These are phyloP conservation scores for Candida coquimbonensis DNA, from an alignment of 805 yeast genomes.

Conservation along the genomic window DNA sequence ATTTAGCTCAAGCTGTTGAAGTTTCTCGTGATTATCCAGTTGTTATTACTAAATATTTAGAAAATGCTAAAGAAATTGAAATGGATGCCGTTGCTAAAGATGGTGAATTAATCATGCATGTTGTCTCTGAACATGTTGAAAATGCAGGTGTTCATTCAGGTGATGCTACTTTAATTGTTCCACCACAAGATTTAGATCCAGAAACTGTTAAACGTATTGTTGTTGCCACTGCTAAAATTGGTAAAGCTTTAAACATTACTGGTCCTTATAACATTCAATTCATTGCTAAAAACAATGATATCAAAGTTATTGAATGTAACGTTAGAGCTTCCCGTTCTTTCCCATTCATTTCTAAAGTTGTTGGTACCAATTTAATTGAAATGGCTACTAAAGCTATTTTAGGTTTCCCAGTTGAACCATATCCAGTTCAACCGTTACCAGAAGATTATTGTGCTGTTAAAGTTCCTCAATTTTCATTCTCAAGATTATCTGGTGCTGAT, in stretches of 20 bases:
- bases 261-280: slow-evolving; percentile 98
- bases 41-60: slow-evolving; percentile 93
- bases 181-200: slow-evolving; percentile 91
- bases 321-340: slow-evolving; percentile 99
- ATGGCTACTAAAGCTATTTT: slow-evolving; percentile 94
- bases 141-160: slow-evolving; percentile 99
- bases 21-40: slow-evolving; percentile 98
- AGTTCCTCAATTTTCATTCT: slow-evolving; percentile 96
- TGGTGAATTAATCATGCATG: slow-evolving; percentile 94
- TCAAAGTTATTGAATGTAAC: slow-evolving; percentile 97
- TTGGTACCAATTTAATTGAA: slow-evolving; percentile 93
- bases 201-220: slow-evolving; percentile 89
- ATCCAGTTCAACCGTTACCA: slow-evolving; percentile 84
- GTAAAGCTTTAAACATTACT: slow-evolving; percentile 88
- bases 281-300: slow-evolving; percentile 90
- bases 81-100: slow-evolving; percentile 97
- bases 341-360: slow-evolving; percentile 97
- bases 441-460: slow-evolving; percentile 92
- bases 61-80: slow-evolving; percentile 95
- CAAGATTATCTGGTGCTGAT: slow-evolving; percentile 95
- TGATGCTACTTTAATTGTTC: slow-evolving; percentile 95
- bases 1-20: slow-evolving; percentile 89
- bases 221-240: slow-evolving; percentile 93
- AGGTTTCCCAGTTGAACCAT: slow-evolving; percentile 82
- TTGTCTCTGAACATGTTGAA: slow-evolving; percentile 96